These are phyloP conservation scores for Daldinia childiae DNA, from an alignment of 495 filamentous ascomycete species.

Conservation along the genomic window DNA sequence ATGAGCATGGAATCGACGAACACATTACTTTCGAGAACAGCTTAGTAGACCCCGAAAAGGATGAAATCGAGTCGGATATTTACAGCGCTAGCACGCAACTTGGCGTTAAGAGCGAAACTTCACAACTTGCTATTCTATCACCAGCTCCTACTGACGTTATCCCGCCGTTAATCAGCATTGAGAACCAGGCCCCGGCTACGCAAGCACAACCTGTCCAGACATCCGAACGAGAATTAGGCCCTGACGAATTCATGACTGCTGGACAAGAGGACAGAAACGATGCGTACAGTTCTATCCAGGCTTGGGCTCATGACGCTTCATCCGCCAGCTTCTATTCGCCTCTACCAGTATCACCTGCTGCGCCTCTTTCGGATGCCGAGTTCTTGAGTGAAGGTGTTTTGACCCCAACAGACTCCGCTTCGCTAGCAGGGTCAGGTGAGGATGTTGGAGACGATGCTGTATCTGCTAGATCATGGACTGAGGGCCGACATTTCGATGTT, in stretches of 20 bases:
- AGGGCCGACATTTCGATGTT: constrained; percentile 59
- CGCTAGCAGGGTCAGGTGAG: constrained; percentile 55
- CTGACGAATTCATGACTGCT: constrained; percentile 58
- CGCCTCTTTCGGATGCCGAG: constrained; percentile 54
- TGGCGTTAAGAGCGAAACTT: constrained; percentile 33
- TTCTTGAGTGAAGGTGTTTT: constrained; percentile 56
- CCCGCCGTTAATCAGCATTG: constrained; percentile 47
- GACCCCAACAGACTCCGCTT: constrained; percentile 63
- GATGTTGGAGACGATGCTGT: constrained; percentile 52
- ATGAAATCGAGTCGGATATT: constrained; percentile 61
- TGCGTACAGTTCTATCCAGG: constrained; percentile 63
- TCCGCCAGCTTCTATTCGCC: constrained; percentile 62
- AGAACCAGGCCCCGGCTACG: constrained; percentile 28
- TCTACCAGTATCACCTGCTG: constrained; percentile 53
- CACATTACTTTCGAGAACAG: constrained; percentile 52
- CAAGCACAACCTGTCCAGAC: constrained; percentile 12
- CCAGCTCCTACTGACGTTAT: constrained; percentile 33
- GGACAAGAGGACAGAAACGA: constrained; percentile 52
- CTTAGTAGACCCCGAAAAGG: constrained; percentile 52
- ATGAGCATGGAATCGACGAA: constrained; percentile 62
- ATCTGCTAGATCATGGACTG: constrained; percentile 38
- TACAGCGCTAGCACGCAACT: constrained; percentile 60
- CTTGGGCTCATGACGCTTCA: constrained; percentile 61
- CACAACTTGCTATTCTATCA: constrained; percentile 34
- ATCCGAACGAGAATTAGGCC: constrained; percentile 50